These are phyloP conservation scores for Guadua angustifolia DNA, from an alignment of 176 grass and related monocot species.

Conservation along the genomic window DNA sequence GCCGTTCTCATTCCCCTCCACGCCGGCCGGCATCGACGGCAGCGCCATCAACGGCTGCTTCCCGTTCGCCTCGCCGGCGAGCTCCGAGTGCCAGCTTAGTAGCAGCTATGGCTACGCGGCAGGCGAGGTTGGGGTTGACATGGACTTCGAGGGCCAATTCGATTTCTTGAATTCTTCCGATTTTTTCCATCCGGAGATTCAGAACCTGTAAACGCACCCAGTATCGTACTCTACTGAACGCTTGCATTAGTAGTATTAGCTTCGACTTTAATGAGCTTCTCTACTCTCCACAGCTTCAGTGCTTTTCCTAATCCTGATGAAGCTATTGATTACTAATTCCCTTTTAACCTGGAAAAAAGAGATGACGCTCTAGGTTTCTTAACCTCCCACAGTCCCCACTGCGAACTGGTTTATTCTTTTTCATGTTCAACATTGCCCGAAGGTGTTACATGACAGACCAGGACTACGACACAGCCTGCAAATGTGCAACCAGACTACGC, in stretches of 20 bases:
- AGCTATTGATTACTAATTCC: not conserved
- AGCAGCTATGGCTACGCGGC: constrained; percentile 13
- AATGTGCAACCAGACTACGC: not conserved
- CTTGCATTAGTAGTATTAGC: not conserved
- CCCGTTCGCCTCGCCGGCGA: constrained; percentile 33
- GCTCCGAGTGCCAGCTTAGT: constrained; percentile 31
- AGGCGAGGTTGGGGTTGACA: not conserved
- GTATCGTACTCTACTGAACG: not conserved
- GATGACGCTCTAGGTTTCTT: not conserved
- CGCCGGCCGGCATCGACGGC: not conserved
- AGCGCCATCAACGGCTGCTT: not conserved
- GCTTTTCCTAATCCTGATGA: not conserved
- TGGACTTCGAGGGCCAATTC: constrained; percentile 42
- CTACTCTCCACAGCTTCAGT: not conserved
- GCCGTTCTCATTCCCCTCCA: constrained; percentile 35
- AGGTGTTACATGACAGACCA: not conserved
- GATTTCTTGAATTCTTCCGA: constrained; percentile 34
- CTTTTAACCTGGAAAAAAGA: not conserved
- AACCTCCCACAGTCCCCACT: not conserved
- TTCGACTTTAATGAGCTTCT: not conserved
- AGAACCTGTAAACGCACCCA: constrained; percentile 1
- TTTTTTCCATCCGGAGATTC: constrained; percentile 27
- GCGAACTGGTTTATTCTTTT: not conserved
- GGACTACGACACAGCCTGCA: not conserved
- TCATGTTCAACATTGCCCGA: not conserved